These are phyloP conservation scores for Talaromyces rugulosus DNA, from an alignment of 2,329 filamentous ascomycete genomes.

Conservation along the genomic window DNA sequence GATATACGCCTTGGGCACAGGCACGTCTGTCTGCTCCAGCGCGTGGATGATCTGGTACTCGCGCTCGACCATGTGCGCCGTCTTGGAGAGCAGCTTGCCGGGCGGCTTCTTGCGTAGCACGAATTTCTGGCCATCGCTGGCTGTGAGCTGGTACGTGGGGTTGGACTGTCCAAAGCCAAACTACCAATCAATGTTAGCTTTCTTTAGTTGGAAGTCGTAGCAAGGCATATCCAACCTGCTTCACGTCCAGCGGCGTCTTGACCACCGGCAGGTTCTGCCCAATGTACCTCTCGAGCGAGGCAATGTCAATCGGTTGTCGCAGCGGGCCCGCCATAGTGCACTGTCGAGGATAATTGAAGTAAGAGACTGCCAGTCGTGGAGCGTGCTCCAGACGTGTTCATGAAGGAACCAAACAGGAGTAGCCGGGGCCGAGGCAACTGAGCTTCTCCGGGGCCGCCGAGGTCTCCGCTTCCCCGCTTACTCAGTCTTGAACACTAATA, in stretches of 20 bases:
- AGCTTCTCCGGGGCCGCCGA: not conserved
- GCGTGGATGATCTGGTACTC: slow-evolving; percentile 90
- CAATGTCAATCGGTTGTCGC: slow-evolving; percentile 83
- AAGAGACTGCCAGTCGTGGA: not conserved
- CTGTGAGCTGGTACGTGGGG: slow-evolving; percentile 88
- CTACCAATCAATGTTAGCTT: no score
- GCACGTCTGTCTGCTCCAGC: slow-evolving; percentile 72
- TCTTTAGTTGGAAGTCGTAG: no score
- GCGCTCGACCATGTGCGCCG: slow-evolving; percentile 93
- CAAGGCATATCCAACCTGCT: slow-evolving; percentile 62
- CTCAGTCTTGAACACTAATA: not conserved
- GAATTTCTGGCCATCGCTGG: slow-evolving; percentile 64
- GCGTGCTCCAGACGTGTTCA: not conserved
- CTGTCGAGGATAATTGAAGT: not conserved
- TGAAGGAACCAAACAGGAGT: not conserved
- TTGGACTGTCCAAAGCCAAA: slow-evolving; percentile 98
- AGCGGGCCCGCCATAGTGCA: slow-evolving; percentile 73
- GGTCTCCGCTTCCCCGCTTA: not conserved
- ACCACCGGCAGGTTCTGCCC: slow-evolving; percentile 75
- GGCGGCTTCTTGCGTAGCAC: slow-evolving; percentile 98
- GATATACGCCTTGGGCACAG: slow-evolving; percentile 76
- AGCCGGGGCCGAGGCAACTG: not conserved
- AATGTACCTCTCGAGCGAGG: slow-evolving; percentile 75
- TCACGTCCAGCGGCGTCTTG: slow-evolving; percentile 75
- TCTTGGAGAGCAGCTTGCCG: slow-evolving; percentile 86